Conservation (phyloP, 2,329 filamentous ascomycete species). For the Verticillium nubilum region DNA sequence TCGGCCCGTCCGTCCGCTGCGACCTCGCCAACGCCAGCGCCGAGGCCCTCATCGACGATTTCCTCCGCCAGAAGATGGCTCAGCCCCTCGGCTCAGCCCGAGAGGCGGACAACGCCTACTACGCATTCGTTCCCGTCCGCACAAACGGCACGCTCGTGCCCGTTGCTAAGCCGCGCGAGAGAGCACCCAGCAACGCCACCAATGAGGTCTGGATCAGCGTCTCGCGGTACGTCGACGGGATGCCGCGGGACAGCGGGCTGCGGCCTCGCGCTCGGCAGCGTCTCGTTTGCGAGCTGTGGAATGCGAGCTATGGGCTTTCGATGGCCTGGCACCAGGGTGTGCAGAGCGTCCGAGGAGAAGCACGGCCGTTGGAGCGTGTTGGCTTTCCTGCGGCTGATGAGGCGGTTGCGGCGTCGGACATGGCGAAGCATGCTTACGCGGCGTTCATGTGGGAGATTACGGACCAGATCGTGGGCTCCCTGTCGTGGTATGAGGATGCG, state of each 20-base stretch:
- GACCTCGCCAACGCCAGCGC: neutral
- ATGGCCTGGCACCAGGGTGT: neutral
- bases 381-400: neutral
- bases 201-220: slow-evolving; percentile 6
- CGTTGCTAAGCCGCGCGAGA: neutral
- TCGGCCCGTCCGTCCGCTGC: slow-evolving; percentile 1
- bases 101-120: slow-evolving; percentile 4
- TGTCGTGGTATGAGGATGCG: slow-evolving; percentile 3
- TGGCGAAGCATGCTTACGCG: slow-evolving; percentile 2
- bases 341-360: neutral
- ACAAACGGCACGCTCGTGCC: neutral
- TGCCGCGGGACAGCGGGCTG: neutral
- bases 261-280: neutral
- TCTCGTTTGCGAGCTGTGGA: slow-evolving; percentile 1
- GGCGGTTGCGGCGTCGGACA: neutral
- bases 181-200: neutral
- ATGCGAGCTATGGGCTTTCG: slow-evolving; percentile 1
- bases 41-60: neutral
- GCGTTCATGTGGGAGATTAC: slow-evolving; percentile 4
- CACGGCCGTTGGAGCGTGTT: neutral
- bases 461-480: slow-evolving; percentile 2
- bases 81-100: neutral
- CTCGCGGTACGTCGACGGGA: neutral
- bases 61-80: slow-evolving; percentile 2
- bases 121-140: slow-evolving; percentile 2